Conservation (phyloP, 768 basidiomycete species). For the Phaeotremella fagi region DNA sequence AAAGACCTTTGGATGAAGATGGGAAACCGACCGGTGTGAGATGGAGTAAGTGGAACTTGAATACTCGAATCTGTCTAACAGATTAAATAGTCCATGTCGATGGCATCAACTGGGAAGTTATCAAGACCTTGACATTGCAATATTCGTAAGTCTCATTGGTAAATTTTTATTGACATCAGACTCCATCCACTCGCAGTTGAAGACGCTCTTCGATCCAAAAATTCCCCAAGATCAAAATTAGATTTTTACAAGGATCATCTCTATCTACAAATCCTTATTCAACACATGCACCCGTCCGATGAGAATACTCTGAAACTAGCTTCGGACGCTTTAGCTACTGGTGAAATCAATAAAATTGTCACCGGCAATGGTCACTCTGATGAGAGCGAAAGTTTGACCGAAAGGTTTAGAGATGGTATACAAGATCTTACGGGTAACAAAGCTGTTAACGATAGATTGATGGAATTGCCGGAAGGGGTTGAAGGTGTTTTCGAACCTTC, state of each 20-base stretch:
- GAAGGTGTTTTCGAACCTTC: slow-evolving; percentile 47
- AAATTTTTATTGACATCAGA: slow-evolving; percentile 6
- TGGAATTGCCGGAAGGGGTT: slow-evolving; percentile 43
- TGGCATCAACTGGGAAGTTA: slow-evolving; percentile 45
- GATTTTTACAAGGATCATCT: slow-evolving; percentile 48
- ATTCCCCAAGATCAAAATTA: slow-evolving; percentile 45
- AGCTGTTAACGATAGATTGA: slow-evolving; percentile 1
- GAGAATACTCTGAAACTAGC: slow-evolving; percentile 7
- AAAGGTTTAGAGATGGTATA: background rate
- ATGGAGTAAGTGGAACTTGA: slow-evolving; percentile 40
- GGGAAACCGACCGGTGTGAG: slow-evolving; percentile 35
- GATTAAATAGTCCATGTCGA: slow-evolving; percentile 31
- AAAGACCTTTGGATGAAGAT: slow-evolving; percentile 20
- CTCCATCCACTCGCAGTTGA: slow-evolving; percentile 47
- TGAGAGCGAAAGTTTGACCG: background rate
- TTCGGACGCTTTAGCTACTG: slow-evolving; percentile 18
- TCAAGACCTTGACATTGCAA: slow-evolving; percentile 41
- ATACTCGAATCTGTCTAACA: background rate
- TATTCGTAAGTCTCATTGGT: slow-evolving; percentile 25
- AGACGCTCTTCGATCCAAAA: slow-evolving; percentile 41
- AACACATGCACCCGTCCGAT: slow-evolving; percentile 39
- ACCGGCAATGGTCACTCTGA: background rate
- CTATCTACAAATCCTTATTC: slow-evolving; percentile 43
- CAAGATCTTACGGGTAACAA: background rate
- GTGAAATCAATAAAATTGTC: slow-evolving; percentile 1